Evolutionary conservation across 2,329 filamentous ascomycete species (phyloP), one percentile per base, ranked within the genome.

Genomic region (Verticillium longisporum): DNA sequence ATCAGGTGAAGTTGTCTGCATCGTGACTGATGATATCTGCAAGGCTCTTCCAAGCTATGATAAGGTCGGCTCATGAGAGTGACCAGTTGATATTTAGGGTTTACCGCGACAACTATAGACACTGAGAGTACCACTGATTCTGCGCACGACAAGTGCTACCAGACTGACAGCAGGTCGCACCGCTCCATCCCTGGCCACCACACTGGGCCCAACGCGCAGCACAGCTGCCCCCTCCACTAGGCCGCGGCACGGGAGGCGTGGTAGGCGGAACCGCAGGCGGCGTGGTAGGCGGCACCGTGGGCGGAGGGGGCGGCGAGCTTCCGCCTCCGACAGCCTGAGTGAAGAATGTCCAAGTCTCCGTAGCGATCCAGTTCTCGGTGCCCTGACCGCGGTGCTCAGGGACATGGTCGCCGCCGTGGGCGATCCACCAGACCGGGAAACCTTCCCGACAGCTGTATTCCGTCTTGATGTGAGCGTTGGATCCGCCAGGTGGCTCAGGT

Each of bases 381-480:
- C 54, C 56, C 34, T 38, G 55, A 21, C 15, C 45, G 1, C 31
- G 56, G 33, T 57, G 60, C 13, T 60, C 62, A 26, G 55, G 57
- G n/a, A 68, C 61, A 56, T 71, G 69, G 41, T 66, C 69, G 26
- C 67, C 69, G 55, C 63, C 61, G 64, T 67, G 66, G 1, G 60
- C 69, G n/a, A 72, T 68, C 71, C 71, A 73, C 10, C 65, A 67
- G 32, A 73, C 66, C 14, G 70, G 71, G 41, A 65, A 68, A 11
- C 64, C 65, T 18, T 59, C 59, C 4, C 63, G 61, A 64, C 71
- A 73, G 6, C 57, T 56, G 62, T 73, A 72, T 45, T 68, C 66
- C 6, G 70, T 70, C 58, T 68, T 67, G 61, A 68, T 65, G 5
- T 61, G 64, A 13, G 69, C 68, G 1, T 58, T 53, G 3, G 14